phyloP scores from a whole-genome alignment of 2,329 filamentous ascomycete genomes.

The Trematosphaeria pertusa region DNA sequence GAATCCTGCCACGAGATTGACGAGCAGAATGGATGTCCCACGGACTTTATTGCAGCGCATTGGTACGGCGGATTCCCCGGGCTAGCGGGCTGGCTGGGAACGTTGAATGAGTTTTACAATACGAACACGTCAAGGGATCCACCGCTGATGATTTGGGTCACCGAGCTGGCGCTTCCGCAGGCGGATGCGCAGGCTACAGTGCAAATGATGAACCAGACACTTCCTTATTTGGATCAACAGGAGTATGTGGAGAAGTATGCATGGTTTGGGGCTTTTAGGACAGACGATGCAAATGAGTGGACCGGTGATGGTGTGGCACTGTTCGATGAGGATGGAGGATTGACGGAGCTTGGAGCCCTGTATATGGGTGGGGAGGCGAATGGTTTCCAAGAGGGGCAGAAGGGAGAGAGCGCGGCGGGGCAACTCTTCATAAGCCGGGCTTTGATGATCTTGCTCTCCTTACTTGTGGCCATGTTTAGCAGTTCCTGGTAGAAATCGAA shows the following conservation, averaged over 20 bases:
- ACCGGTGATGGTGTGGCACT: slow-evolving; percentile 44
- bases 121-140: slow-evolving; percentile 56
- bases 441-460: slow-evolving; percentile 8
- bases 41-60: slow-evolving; percentile 61
- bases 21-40: slow-evolving; percentile 51
- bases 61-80: slow-evolving; percentile 72
- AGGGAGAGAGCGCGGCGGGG: slow-evolving; percentile 30
- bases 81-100: slow-evolving; percentile 69
- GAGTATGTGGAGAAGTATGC: slow-evolving; percentile 52
- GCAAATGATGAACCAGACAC: slow-evolving; percentile 71
- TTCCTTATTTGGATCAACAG: slow-evolving; percentile 71
- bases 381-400: slow-evolving; percentile 38
- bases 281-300: slow-evolving; percentile 44
- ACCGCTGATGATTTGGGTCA: slow-evolving; percentile 70
- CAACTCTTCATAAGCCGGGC: slow-evolving; percentile 3
- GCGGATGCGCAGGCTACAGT: slow-evolving; percentile 65
- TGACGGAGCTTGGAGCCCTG: slow-evolving; percentile 41
- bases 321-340: slow-evolving; percentile 39
- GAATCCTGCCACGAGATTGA: slow-evolving; percentile 58
- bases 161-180: slow-evolving; percentile 72
- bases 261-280: slow-evolving; percentile 46
- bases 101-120: slow-evolving; percentile 60
- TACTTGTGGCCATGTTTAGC: slow-evolving; percentile 5
- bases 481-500: slow-evolving; percentile 6
- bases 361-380: slow-evolving; percentile 36